phyloP scores from a whole-genome alignment of 2,329 filamentous ascomycete species.

The Claviceps citrina region DNA sequence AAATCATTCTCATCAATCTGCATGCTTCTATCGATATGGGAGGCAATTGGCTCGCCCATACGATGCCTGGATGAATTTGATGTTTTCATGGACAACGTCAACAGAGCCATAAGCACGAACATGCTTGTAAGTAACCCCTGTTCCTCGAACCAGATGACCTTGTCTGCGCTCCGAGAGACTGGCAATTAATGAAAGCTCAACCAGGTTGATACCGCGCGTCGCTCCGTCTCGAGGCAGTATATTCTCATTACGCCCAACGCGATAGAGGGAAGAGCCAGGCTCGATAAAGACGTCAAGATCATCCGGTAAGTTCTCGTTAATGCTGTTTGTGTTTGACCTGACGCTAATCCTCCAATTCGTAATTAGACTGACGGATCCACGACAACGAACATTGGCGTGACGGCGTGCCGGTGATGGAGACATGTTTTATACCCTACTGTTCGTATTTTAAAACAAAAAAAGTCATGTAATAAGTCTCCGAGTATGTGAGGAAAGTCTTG shows the following conservation, averaged over 20 bases:
- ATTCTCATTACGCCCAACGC: conserved; percentile 92
- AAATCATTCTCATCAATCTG: conserved; percentile 98
- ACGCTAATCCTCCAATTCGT: neutral
- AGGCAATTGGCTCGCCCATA: conserved; percentile 92
- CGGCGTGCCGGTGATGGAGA: neutral
- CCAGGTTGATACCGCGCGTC: conserved; percentile 67
- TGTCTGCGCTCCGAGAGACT: neutral
- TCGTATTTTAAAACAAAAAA: neutral
- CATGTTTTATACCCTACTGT: neutral
- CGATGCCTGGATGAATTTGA: conserved; percentile 96
- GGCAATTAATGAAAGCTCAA: conserved; percentile 3
- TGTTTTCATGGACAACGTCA: conserved; percentile 98
- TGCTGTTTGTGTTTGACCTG: neutral
- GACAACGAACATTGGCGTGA: conserved; percentile 32
- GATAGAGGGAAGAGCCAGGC: conserved; percentile 43
- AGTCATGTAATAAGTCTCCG: no score
- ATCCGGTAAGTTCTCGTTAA: conserved; percentile 39
- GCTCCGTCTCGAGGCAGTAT: conserved; percentile 81
- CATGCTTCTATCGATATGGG: conserved; percentile 83
- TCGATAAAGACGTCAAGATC: conserved; percentile 60
- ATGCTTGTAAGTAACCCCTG: conserved; percentile 58
- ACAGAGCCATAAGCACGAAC: conserved; percentile 79
- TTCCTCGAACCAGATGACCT: neutral
- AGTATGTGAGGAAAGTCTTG: neutral
- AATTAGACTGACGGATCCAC: conserved; percentile 41